phyloP scores from a whole-genome alignment of 169 alveolate genomes.

The Babesia ovis region DNA sequence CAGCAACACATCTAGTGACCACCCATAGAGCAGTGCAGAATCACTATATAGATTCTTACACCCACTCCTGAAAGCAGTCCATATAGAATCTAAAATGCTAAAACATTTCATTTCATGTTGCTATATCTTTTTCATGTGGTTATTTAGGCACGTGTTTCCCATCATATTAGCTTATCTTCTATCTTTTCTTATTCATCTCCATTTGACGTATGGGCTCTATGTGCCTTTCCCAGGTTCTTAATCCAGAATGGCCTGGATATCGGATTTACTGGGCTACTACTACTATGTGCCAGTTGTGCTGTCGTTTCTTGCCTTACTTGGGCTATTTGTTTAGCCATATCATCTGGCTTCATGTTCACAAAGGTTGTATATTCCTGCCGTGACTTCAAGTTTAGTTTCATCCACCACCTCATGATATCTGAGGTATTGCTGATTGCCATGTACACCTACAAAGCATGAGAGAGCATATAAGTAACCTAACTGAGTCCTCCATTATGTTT shows the following conservation, averaged over 20 bases:
- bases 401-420: slow-evolving; percentile 52
- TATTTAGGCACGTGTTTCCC: no score
- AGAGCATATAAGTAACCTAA: background rate
- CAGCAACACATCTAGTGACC: no score
- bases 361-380: slow-evolving; percentile 25
- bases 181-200: no score
- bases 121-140: no score
- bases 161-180: no score
- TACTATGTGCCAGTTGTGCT: background rate
- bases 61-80: no score
- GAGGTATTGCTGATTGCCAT: slow-evolving; percentile 27
- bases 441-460: background rate
- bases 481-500: slow-evolving; percentile 16
- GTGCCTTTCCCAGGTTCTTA: slow-evolving; percentile 1
- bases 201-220: background rate
- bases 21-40: no score
- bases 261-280: background rate
- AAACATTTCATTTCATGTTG: no score
- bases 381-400: slow-evolving; percentile 9
- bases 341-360: slow-evolving; percentile 7
- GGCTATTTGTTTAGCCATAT: slow-evolving; percentile 13
- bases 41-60: no score
- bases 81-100: no score
- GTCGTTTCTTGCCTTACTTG: slow-evolving; percentile 1
- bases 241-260: background rate